Percentiles rank a stretch among this genome's conserved stretches.
Evolutionary conservation across 768 basidiomycete species (phyloP).

Genomic region (Mycena alexandri): DNA sequence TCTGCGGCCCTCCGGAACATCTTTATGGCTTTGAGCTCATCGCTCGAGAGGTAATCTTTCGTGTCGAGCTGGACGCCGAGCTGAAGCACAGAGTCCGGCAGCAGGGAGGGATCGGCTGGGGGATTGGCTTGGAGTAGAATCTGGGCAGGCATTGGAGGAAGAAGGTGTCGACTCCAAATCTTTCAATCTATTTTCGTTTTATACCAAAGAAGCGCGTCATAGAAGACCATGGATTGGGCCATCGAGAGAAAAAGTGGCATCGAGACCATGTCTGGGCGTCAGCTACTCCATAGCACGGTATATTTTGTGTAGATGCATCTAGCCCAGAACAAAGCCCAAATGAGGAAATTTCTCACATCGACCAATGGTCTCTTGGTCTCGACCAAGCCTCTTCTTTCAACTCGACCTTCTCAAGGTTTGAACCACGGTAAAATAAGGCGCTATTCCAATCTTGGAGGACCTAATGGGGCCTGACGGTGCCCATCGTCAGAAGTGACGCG

Average conservation of each 20-base stretch:
- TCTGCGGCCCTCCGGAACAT: slow-evolving; percentile 73
- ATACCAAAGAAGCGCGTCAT: slow-evolving; percentile 12
- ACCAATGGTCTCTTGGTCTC: no score
- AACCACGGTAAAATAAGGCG: no score
- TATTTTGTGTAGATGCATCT: no score
- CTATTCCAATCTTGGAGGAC: no score
- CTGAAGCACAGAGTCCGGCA: slow-evolving; percentile 69
- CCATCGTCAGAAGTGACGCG: no score
- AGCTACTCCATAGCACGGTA: no score
- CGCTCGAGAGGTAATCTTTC: slow-evolving; percentile 58
- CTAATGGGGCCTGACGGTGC: no score
- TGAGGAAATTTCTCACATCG: not conserved
- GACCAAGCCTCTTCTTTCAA: no score
- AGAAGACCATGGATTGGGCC: no score
- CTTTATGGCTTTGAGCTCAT: slow-evolving; percentile 65
- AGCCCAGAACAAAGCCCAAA: not conserved
- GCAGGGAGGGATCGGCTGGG: slow-evolving; percentile 74
- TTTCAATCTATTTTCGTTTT: not conserved
- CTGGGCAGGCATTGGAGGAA: slow-evolving; percentile 68
- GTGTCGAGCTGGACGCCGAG: slow-evolving; percentile 62
- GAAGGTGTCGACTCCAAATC: not conserved
- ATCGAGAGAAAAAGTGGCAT: no score
- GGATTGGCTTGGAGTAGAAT: slow-evolving; percentile 72
- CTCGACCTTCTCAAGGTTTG: no score
- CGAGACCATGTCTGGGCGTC: no score